Evolutionary conservation across 1,284 basidiomycete species (phyloP), one percentile per base, ranked within the genome.

Genomic region (Ceratobasidium sp.): DNA sequence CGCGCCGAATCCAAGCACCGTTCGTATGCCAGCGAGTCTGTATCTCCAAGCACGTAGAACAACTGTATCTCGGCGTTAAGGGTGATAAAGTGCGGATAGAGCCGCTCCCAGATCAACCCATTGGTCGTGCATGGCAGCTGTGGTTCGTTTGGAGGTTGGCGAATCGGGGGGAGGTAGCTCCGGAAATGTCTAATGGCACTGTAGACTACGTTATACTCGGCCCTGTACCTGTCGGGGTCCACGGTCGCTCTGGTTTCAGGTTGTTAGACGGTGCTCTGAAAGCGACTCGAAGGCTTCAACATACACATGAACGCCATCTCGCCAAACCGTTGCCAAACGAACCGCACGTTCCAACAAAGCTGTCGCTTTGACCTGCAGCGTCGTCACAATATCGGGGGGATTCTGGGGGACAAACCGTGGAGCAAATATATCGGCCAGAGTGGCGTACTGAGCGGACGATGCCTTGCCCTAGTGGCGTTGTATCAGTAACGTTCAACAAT

Each of bases 321-420:
- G 41, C 69, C 69, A 72, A n/a, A 51, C 62, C 14, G 69, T 72
- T 24, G 41, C 58, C 31, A 72, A 46, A 49, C 69, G 69, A 39
- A 72, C 69, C 3, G 69, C 58, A 24, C 69, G 69, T 34, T 72
- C 69, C 13, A 72, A 39, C 43, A 72, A 51, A 43, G 69, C 69
- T 0, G 56, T 61, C 4, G 69, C 41, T 31, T 72, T 72, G 31
- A 72, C 58, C 37, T 62, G 69, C 27, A 72, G 29, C 58, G 69
- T 72, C 27, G 16, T 43, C 13, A 37, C 31, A n/a, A 31, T 62
- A 27, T 72, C 69, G 11, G 41, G 39, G 1, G 58, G 69, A 19
- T 48, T 24, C 5, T n/a, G 19, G 46, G 58, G 69, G 7, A 39
- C 34, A n/a, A 41, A 49, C 19, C 46, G 58, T 27, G 69, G 58